phyloP scores from a whole-genome alignment of 208 protist genomes.

The Leishmania amazonensis region DNA sequence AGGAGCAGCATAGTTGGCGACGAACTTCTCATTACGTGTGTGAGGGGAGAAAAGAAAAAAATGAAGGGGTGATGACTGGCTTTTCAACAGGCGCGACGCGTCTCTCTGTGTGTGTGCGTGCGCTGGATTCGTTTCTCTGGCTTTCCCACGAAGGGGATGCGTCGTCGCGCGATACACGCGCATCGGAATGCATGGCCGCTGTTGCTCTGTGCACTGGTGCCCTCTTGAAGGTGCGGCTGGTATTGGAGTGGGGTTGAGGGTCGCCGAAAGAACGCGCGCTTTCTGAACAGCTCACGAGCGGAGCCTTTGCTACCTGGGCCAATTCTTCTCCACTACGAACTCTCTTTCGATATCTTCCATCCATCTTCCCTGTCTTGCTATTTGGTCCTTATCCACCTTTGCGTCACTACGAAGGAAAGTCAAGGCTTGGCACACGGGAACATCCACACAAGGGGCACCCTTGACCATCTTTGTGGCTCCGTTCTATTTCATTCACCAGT shows the following conservation, averaged over 20 bases:
- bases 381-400: background rate
- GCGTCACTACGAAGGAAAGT: background rate
- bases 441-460: background rate
- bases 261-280: background rate
- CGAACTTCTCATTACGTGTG: background rate
- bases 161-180: background rate
- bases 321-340: background rate
- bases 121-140: background rate
- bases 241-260: background rate
- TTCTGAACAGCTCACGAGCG: background rate
- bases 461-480: constrained; percentile 7
- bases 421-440: background rate
- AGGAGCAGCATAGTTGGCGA: background rate
- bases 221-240: background rate
- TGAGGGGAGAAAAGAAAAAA: background rate
- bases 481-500: constrained; percentile 5
- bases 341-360: background rate
- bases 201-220: background rate
- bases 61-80: background rate
- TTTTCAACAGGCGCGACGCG: background rate
- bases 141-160: background rate
- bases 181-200: background rate
- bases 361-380: background rate
- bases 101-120: background rate
- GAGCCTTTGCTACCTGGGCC: background rate